phyloP scores from a whole-genome alignment of 495 filamentous ascomycete species.

The Cercophora samala region DNA sequence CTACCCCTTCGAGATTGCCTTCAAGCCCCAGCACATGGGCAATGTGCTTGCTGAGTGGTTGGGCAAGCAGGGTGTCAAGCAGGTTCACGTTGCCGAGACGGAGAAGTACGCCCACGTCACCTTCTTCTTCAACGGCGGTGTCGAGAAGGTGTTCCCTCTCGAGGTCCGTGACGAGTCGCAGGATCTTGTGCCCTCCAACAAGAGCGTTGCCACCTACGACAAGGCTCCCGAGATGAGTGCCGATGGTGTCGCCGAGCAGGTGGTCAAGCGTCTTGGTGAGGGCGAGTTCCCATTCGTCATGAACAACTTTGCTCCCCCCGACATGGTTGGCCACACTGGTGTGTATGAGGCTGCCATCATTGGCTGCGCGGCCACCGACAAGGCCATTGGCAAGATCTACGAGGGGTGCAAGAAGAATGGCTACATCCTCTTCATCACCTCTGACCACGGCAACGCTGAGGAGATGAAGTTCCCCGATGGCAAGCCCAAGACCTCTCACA shows the following conservation, averaged over 20 bases:
- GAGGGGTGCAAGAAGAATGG: slow-evolving; percentile 89
- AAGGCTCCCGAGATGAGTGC: slow-evolving; percentile 95
- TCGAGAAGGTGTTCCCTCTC: slow-evolving; percentile 91
- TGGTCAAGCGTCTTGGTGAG: slow-evolving; percentile 75
- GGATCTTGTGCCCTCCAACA: slow-evolving; percentile 60
- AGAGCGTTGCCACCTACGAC: slow-evolving; percentile 91
- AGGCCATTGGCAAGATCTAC: slow-evolving; percentile 86
- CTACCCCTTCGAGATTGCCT: slow-evolving; percentile 90
- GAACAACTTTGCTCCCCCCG: slow-evolving; percentile 99
- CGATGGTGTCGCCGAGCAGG: slow-evolving; percentile 78
- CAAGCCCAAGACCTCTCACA: slow-evolving; percentile 96
- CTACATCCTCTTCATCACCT: slow-evolving; percentile 89
- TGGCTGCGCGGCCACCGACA: slow-evolving; percentile 80
- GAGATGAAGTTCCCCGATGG: slow-evolving; percentile 97
- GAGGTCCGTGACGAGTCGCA: slow-evolving; percentile 69
- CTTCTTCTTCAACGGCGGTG: slow-evolving; percentile 99
- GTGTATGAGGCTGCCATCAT: slow-evolving; percentile 94
- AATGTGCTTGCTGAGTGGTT: slow-evolving; percentile 97
- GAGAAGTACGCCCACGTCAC: slow-evolving; percentile 99
- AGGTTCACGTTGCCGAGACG: slow-evolving; percentile 96
- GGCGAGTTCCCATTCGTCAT: slow-evolving; percentile 89
- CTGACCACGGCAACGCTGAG: slow-evolving; percentile 97
- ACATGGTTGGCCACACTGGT: slow-evolving; percentile 99
- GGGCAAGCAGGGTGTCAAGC: slow-evolving; percentile 77
- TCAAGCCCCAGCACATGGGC: slow-evolving; percentile 90